Evolutionary conservation across 805 yeast genomes (phyloP).

Genomic region (Candida broadrunensis): DNA sequence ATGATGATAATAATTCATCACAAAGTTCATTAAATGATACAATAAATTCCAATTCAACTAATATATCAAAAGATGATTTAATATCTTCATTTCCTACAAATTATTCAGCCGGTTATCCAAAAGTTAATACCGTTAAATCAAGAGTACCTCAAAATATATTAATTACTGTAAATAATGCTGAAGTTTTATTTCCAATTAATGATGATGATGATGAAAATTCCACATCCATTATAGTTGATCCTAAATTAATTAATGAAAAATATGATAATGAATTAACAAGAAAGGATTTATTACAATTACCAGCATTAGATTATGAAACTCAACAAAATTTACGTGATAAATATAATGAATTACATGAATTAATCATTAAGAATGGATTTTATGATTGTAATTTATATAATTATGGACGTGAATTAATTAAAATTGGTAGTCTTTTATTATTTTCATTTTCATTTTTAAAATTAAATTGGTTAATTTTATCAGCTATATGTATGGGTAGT

Average conservation of each 20-base stretch:
- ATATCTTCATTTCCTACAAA: not conserved
- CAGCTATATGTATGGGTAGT: conserved; percentile 67
- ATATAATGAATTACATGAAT: conserved; percentile 59
- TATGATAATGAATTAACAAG: conserved; percentile 57
- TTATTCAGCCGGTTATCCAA: conserved; percentile 35
- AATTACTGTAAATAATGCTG: conserved; percentile 34
- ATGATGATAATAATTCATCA: conserved; percentile 8
- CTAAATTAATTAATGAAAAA: conserved; percentile 48
- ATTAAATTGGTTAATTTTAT: conserved; percentile 40
- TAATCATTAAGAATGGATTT: conserved; percentile 53
- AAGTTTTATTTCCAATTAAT: conserved; percentile 33
- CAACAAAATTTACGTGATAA: conserved; percentile 55
- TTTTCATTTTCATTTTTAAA: conserved; percentile 50
- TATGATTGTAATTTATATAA: conserved; percentile 74
- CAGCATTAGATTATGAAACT: conserved; percentile 64
- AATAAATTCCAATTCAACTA: conserved; percentile 4
- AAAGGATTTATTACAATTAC: conserved; percentile 55
- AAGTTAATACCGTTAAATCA: conserved; percentile 42
- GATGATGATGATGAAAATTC: conserved; percentile 3
- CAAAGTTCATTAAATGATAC: conserved; percentile 2
- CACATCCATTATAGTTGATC: conserved; percentile 45
- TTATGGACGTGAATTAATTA: conserved; percentile 64
- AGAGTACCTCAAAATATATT: conserved; percentile 48
- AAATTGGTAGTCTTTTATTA: conserved; percentile 54
- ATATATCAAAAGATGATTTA: not conserved